Evolutionary conservation across 1,139 yeast species (phyloP).

Genomic region (Candida sp.): DNA sequence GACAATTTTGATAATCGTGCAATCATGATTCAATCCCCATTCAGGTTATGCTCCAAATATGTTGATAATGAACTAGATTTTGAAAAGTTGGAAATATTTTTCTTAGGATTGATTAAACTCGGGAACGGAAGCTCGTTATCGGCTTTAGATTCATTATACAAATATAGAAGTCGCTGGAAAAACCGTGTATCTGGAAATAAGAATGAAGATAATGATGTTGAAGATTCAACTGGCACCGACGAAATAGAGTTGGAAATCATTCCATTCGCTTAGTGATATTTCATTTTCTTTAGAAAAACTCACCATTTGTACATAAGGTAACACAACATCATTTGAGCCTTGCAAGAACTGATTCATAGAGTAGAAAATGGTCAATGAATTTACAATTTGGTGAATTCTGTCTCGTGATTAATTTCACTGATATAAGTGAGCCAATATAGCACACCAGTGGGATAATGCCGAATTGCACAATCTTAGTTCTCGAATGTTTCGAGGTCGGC

Average conservation of each 20-base stretch:
- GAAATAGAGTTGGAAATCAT: conserved; percentile 18
- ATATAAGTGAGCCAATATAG: no score
- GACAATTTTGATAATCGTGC: conserved; percentile 31
- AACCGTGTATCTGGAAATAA: conserved; percentile 6
- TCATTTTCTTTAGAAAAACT: no score
- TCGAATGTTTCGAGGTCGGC: no score
- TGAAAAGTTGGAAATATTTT: conserved; percentile 32
- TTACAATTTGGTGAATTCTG: no score
- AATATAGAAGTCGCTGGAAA: conserved; percentile 9
- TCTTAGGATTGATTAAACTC: conserved; percentile 30
- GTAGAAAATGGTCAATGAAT: no score
- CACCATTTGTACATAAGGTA: not conserved
- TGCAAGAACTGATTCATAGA: no score
- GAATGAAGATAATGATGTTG: conserved; percentile 7
- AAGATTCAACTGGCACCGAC: not conserved
- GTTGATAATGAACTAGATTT: conserved; percentile 23
- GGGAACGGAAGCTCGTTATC: conserved; percentile 38
- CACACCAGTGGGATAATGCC: no score
- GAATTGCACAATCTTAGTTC: no score
- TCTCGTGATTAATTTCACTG: no score
- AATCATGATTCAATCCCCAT: conserved; percentile 37
- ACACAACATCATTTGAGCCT: no score
- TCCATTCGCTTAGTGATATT: conserved; percentile 22
- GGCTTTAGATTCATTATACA: conserved; percentile 19
- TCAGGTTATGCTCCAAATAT: conserved; percentile 20